Evolutionary conservation across 257 asterid species (phyloP), one percentile per base, ranked within the genome.

Genomic region (Ajuga chamaepitys): DNA sequence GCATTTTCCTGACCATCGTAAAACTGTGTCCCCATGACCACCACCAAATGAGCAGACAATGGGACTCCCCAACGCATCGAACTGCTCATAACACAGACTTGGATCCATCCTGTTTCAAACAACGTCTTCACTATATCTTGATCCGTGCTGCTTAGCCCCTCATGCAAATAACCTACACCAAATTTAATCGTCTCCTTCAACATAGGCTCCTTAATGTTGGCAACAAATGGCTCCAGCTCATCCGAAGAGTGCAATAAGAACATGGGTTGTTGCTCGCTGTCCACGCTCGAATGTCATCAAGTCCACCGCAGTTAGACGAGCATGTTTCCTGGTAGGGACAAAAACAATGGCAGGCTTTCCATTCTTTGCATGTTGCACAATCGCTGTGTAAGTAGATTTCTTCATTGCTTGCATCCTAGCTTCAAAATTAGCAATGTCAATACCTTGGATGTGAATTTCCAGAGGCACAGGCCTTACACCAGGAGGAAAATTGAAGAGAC

Each of bases 321-420:
- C 76, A 57, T 83, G 88, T 80, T 83, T 83, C 78, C 86, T 83
- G 58, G 85, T 83, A 0, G 88, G 88, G 50, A 61, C 86, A 61
- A 80, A 83, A 18, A 80, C 82, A 38, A 83, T 80, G 34, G 88
- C 88, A 50, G 88, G 88, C 53, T 83, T 83, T 1, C 75, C 78
- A 61, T 75, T 80, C 77, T 75, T 83, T 22, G 86, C 88, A 70
- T 83, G 86, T 71, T 83, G 86, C 75, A 77, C 77, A 41, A 83
- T 77, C 18, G 88, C 86, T 3, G 88, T 83, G 70, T 83, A 83
- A 2, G 88, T 77, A 20, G 88, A 86, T 44, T 83, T 83, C 41
- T 83, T 75, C 88, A 83, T 80, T 11, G 88, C 83, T 68, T 80
- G 88, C 88, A 83, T 83, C 73, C 88, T 77, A 40, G 83, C 88